Evolutionary conservation across 441 rosid genomes (phyloP), one percentile per base, ranked within the genome.

Genomic region (Populus hybrid): DNA sequence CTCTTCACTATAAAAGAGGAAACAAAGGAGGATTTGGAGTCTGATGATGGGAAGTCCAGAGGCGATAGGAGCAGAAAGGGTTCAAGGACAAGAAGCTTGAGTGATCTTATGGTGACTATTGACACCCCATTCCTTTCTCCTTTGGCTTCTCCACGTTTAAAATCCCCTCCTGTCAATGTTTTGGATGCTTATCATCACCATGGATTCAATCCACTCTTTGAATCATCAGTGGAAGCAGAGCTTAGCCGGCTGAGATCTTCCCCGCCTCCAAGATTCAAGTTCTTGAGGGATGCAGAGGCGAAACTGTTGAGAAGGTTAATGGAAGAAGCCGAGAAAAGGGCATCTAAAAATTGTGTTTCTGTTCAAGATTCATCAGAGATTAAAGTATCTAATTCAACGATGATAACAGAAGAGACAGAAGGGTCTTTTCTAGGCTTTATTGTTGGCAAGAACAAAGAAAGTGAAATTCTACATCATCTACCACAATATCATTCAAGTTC

Each of bases 1-100:
- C 89, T 95, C 69, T 95, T 90, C 93, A 91, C 99, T 65, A 95
- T 95, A 85, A 92, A 89, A 42, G 99, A 95, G 74, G 99, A 95
- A 86, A 89, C 97, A 0, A 90, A 88, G 85, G 99, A 94, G 59
- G 97, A 94, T 78, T 86, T 94, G 89, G 99, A 95, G 76, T 92
- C 99, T 64, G 97, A 92, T 1, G 97, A 91, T 79, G 97, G 88
- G n/a, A 90, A 84, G 76, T 91, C 98, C 1, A 90, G 84, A 77
- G 80, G 88, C 50, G 90, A 83, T 31, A 85, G 88, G 63, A 89
- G 87, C 75, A 84, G 86, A 64, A 85, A 87, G 84, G 89, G 89
- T 28, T 93, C 98, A 2, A 93, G 97, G 83, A 85, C 87, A 9
- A 80, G 88, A 76, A 95, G 98, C 80, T 77, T 95, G 82, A 91